A percentile compares a stretch with the other conserved stretches of the same genome.
Conservation (phyloP, 2,329 filamentous ascomycete species). For the Cercospora brassicicola region DNA sequence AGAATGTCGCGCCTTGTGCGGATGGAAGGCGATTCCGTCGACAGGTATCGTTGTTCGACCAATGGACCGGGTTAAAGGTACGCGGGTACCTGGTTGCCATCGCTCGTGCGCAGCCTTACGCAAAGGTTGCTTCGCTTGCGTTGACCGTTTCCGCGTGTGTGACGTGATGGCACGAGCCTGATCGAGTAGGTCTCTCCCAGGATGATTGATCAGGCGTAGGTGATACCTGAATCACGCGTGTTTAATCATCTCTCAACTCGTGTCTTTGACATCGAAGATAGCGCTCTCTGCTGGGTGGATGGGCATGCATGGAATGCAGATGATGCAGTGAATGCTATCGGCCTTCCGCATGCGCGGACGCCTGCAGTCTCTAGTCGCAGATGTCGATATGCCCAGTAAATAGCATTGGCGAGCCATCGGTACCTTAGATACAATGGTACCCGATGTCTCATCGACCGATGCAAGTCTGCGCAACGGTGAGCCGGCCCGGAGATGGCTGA, state of each 20-base stretch:
- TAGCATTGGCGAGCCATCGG: background rate
- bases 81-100: background rate
- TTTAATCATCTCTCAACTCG: background rate
- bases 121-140: background rate
- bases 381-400: background rate
- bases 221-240: background rate
- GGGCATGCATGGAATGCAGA: background rate
- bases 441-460: background rate
- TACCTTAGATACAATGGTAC: background rate
- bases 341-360: background rate
- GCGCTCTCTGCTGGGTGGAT: background rate
- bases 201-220: background rate
- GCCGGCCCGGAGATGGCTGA: background rate
- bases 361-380: background rate
- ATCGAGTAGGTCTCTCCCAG: background rate
- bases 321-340: background rate
- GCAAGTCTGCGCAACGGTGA: background rate
- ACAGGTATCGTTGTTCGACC: background rate
- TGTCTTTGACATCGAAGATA: background rate
- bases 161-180: background rate
- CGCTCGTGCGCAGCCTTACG: background rate
- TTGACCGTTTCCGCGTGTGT: background rate
- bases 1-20: conserved; percentile 1
- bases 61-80: conserved; percentile 6
- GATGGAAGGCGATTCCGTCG: background rate